Percentiles rank a stretch among this genome's conserved stretches.
Conservation (phyloP, 2,329 filamentous ascomycete genomes). For the Blumeriella jaapii region DNA sequence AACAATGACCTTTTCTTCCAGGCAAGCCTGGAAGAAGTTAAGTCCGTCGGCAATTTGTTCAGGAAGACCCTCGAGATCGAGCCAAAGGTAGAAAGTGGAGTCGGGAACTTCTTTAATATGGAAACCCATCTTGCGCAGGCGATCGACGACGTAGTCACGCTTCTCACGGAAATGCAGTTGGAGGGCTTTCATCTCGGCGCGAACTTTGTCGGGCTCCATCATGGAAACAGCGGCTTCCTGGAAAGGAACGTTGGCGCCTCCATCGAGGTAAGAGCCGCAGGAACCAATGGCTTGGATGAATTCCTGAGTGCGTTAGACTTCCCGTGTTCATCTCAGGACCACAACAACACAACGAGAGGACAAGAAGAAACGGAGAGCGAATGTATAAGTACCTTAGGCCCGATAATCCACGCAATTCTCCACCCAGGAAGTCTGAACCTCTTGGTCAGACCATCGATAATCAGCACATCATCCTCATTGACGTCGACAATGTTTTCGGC, state of each 20-base stretch:
- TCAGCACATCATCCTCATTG: constrained; percentile 78
- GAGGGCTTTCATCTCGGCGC: constrained; percentile 76
- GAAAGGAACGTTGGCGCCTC: constrained; percentile 89
- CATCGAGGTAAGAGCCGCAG: constrained; percentile 88
- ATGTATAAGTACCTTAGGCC: constrained; percentile 53
- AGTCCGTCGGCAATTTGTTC: constrained; percentile 80
- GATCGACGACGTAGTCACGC: constrained; percentile 77
- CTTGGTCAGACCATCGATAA: constrained; percentile 94
- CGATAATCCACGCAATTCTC: constrained; percentile 93
- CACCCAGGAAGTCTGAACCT: constrained; percentile 92
- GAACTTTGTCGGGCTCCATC: constrained; percentile 77
- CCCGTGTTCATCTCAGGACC: too few relatives aligned
- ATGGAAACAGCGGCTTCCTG: constrained; percentile 87
- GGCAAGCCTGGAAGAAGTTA: constrained; percentile 92
- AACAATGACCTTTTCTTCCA: constrained; percentile 90
- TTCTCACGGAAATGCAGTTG: constrained; percentile 82
- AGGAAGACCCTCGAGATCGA: constrained; percentile 58
- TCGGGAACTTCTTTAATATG: constrained; percentile 73
- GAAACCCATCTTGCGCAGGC: constrained; percentile 80
- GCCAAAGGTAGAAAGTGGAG: constrained; percentile 89
- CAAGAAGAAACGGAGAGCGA: too few relatives aligned
- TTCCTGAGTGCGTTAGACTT: too few relatives aligned
- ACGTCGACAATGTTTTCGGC: constrained; percentile 87
- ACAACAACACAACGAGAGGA: too few relatives aligned
- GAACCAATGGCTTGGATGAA: constrained; percentile 90